Percentiles rank a stretch among this genome's conserved stretches.
Evolutionary conservation across 2,329 filamentous ascomycete genomes (phyloP).

Genomic region (Fusarium mundagurra): DNA sequence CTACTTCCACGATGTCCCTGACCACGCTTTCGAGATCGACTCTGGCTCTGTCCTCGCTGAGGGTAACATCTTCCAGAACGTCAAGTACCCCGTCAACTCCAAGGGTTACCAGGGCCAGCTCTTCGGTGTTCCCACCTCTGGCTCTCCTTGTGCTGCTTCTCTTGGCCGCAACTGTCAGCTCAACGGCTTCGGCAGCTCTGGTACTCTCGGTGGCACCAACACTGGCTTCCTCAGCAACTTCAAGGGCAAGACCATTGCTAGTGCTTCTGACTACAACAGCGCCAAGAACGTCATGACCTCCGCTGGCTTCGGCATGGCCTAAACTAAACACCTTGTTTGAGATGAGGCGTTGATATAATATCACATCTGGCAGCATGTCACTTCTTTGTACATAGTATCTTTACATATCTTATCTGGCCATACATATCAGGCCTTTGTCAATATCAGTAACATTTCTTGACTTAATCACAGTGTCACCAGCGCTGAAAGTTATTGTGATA

Average conservation of each 20-base stretch:
- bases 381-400: conserved; percentile 33
- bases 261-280: conserved; percentile 49
- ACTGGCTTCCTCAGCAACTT: conserved; percentile 61
- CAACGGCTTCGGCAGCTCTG: conserved; percentile 59
- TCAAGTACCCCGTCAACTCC: conserved; percentile 54
- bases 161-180: conserved; percentile 61
- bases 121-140: conserved; percentile 46
- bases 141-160: conserved; percentile 52
- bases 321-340: conserved; percentile 36
- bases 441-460: conserved; percentile 19
- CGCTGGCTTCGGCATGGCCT: conserved; percentile 59
- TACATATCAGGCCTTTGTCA: conserved; percentile 10
- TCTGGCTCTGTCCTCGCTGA: conserved; percentile 60
- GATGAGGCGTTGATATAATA: not conserved
- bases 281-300: conserved; percentile 51
- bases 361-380: conserved; percentile 2
- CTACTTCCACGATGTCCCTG: conserved; percentile 65
- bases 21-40: conserved; percentile 67
- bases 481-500: not conserved
- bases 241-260: conserved; percentile 62
- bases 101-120: conserved; percentile 45
- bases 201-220: conserved; percentile 53
- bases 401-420: conserved; percentile 6
- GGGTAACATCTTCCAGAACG: conserved; percentile 67
- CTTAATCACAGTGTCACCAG: not conserved